phyloP scores from a whole-genome alignment of 768 basidiomycete species.

The Tylopilus sp. region DNA sequence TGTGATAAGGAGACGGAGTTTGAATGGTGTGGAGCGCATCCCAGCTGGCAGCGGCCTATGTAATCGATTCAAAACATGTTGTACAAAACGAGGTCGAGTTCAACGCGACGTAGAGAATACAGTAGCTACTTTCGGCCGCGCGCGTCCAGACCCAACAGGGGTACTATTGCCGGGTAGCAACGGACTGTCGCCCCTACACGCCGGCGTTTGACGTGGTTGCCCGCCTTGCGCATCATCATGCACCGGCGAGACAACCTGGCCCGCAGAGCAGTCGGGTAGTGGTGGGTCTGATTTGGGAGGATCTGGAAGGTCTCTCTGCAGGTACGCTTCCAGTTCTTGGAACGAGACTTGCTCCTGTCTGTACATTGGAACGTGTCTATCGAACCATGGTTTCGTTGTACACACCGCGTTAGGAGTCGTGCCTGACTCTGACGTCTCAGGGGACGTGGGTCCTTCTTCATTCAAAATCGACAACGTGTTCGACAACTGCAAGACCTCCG shows the following conservation, averaged over 20 bases:
- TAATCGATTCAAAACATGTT: too few species aligned
- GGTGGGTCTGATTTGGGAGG: conserved; percentile 7
- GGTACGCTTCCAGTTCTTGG: not conserved
- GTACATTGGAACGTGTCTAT: not conserved
- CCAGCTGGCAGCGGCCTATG: too few species aligned
- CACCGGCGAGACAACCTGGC: too few species aligned
- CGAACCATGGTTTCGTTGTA: not conserved
- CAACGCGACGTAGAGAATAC: not conserved
- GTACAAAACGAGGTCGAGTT: not conserved
- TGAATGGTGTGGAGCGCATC: too few species aligned
- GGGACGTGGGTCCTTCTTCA: conserved; percentile 1
- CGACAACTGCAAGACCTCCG: conserved; percentile 1
- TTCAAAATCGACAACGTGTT: conserved; percentile 2
- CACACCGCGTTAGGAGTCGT: not conserved
- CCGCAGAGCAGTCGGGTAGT: not conserved
- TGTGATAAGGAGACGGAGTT: too few species aligned
- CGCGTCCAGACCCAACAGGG: not conserved
- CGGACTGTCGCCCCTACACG: too few species aligned
- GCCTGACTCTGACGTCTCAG: not conserved
- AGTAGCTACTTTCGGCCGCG: not conserved
- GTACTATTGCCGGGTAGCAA: not conserved
- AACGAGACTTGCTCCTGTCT: conserved; percentile 6
- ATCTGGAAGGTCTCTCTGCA: conserved; percentile 10
- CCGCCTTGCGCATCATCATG: not conserved
- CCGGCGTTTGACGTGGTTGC: not conserved